Conservation (phyloP, 345 rosid genomes). For the Ceriops decandra region DNA sequence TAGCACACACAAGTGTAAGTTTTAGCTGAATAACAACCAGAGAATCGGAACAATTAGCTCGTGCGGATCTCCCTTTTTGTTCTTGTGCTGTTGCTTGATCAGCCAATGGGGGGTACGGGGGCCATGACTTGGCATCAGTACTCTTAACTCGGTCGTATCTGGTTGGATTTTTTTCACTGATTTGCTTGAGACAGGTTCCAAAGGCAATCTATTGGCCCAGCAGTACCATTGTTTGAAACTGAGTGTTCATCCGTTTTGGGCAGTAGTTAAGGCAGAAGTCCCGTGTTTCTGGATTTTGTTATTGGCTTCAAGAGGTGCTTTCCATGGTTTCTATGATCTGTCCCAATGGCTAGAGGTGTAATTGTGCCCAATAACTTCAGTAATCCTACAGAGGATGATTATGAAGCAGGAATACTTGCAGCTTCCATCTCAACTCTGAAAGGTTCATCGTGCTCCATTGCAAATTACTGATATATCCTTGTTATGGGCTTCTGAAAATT, state of each 20-base stretch:
- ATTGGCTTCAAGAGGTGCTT: neutral
- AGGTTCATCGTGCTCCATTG: too few relatives aligned
- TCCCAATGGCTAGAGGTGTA: too few relatives aligned
- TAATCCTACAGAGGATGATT: too few relatives aligned
- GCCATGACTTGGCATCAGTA: neutral
- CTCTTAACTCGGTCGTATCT: neutral
- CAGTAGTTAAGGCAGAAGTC: neutral
- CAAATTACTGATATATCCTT: too few relatives aligned
- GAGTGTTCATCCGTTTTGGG: neutral
- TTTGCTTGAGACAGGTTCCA: neutral
- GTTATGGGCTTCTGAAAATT: too few relatives aligned
- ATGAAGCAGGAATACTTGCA: too few relatives aligned
- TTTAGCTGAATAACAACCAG: neutral
- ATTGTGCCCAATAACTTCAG: too few relatives aligned
- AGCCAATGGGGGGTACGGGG: neutral
- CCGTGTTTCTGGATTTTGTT: neutral
- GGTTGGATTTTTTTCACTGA: neutral
- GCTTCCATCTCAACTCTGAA: too few relatives aligned
- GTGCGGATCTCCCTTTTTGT: neutral
- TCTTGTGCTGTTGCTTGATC: neutral
- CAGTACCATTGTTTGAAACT: neutral
- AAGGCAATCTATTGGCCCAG: neutral
- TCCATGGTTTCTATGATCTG: neutral
- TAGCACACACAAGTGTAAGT: neutral
- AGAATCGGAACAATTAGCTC: neutral